Base-by-base conservation (phyloP, 139 green algal genomes). In the Gonium pectorale region DNA sequence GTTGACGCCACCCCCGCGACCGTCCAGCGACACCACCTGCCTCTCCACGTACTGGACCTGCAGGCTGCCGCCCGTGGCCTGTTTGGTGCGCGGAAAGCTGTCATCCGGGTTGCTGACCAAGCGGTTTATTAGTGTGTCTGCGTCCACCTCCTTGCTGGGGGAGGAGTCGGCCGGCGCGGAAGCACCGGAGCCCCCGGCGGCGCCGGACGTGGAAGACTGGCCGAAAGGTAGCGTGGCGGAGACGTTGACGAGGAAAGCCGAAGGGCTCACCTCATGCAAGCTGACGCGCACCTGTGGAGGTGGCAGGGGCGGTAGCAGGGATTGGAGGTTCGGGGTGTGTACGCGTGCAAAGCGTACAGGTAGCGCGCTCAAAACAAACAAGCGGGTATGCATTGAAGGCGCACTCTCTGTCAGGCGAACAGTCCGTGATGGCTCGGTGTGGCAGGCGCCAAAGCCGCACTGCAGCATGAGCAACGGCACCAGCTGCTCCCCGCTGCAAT, bases 161-260 rank as follows among this genome's bases (percentile, higher is more conserved):
- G 74, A 82, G 26, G 27, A 1, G 75, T n/a, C 37, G 60, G 33
- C 46, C 24, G 31, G 1, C 9, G 2, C 8, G 41, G 35, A 7
- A 8, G 38, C 2, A 24, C 44, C 33, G 19, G 19, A 2, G 21
- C 3, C 11, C 8, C 33, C 35, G 41, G 2, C 17, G 44, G 31
- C 3, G 63, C 7, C 13, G 38, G 40, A 27, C n/a, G 22, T 27
- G 38, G 31, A 21, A 31, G 13, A 21, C 33, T n/a, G 19, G 43
- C 44, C 43, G 31, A 84, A 33, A 3, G 78, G 78, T 63, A 84
- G 31, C 8, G 62, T 84, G n/a, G 78, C 78, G 33, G 78, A 84
- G 5, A 84, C 62, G 60, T 84, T 84, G 78, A 84, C 78, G 13
- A 84, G 63, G 78, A 67, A 84, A 44, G 62, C 19, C 17, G 63